Conservation (phyloP, 306 rosid genomes). For the Acacia melanoxylon region DNA sequence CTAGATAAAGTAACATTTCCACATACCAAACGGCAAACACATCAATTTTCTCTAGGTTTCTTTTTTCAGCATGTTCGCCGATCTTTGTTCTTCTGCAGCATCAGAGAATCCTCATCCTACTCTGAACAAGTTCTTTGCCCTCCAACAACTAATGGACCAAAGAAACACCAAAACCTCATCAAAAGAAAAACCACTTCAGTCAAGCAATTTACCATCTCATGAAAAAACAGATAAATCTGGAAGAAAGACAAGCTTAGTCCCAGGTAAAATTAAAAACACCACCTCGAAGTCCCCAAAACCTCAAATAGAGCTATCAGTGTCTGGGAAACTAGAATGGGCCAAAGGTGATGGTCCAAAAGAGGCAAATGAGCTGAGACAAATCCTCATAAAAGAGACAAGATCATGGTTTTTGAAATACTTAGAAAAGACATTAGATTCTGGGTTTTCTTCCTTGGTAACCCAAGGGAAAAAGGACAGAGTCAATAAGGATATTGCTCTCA, state of each 20-base stretch:
- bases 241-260: constrained; percentile 38
- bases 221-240: constrained; percentile 50
- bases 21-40: not conserved
- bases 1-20: not conserved
- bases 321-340: constrained; percentile 86
- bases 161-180: constrained; percentile 42
- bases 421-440: constrained; percentile 70
- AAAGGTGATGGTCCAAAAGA: constrained; percentile 64
- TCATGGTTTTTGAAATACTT: constrained; percentile 86
- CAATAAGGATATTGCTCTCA: constrained; percentile 66
- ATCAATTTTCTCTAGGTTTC: constrained; percentile 9
- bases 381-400: constrained; percentile 66
- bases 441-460: constrained; percentile 50
- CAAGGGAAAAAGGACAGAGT: constrained; percentile 69
- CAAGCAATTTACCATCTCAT: constrained; percentile 38
- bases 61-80: constrained; percentile 62
- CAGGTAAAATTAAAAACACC: constrained; percentile 38
- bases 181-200: constrained; percentile 51
- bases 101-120: constrained; percentile 73
- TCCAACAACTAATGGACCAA: constrained; percentile 67
- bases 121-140: constrained; percentile 70
- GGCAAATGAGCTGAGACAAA: constrained; percentile 55
- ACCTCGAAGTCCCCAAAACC: constrained; percentile 47
- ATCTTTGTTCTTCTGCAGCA: constrained; percentile 67
- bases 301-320: constrained; percentile 40